A percentile compares a stretch with the other conserved stretches of the same genome.
phyloP scores from a whole-genome alignment of 768 basidiomycete species.

The Serendipita sp. region DNA sequence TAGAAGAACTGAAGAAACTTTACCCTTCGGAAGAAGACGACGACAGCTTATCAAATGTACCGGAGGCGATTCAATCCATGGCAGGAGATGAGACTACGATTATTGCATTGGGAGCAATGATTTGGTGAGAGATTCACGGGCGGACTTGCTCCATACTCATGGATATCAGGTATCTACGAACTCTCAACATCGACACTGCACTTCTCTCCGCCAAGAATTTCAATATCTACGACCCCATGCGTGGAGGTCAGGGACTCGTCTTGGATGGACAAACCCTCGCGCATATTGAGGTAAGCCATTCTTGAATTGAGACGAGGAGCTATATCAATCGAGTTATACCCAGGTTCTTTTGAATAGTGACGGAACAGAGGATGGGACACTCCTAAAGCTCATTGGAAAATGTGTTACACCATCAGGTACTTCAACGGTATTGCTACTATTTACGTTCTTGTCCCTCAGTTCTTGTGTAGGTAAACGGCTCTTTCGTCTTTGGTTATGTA shows the following conservation, averaged over 20 bases:
- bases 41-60: conserved; percentile 27
- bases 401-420: conserved; percentile 86
- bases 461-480: conserved; percentile 61
- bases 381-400: conserved; percentile 64
- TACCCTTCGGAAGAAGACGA: conserved; percentile 32
- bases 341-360: conserved; percentile 81
- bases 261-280: conserved; percentile 92
- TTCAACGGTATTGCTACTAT: conserved; percentile 16
- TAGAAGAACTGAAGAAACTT: conserved; percentile 49
- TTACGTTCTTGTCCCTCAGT: not conserved
- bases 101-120: conserved; percentile 78
- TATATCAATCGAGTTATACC: conserved; percentile 17
- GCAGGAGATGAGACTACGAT: conserved; percentile 49
- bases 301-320: too few relatives aligned
- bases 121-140: conserved; percentile 55
- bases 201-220: conserved; percentile 94
- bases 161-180: conserved; percentile 56
- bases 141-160: not conserved
- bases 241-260: conserved; percentile 56
- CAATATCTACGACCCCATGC: conserved; percentile 93
- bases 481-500: conserved; percentile 93
- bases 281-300: conserved; percentile 70
- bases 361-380: conserved; percentile 81
- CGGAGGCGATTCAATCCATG: conserved; percentile 64
- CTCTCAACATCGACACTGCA: conserved; percentile 91